Evolutionary conservation across 768 basidiomycete species (phyloP).

Genomic region (Kwoniella heveanensis): DNA sequence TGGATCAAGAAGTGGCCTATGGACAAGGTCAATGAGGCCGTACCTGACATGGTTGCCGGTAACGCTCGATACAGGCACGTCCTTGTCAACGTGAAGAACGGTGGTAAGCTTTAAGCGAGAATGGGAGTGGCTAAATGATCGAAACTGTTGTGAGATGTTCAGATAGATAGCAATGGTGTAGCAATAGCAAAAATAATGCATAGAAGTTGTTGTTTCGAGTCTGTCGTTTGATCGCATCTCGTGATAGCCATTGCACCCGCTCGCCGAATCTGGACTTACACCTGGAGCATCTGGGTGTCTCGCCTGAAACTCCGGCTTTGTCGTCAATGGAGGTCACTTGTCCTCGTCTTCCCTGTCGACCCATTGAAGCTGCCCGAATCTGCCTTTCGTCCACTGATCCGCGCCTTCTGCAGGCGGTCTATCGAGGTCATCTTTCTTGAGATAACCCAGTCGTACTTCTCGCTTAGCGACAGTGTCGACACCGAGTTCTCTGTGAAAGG

Average conservation of each 20-base stretch:
- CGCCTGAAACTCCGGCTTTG: not conserved
- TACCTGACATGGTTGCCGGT: slow-evolving; percentile 39
- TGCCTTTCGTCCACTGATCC: slow-evolving; percentile 58
- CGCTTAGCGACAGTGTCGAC: slow-evolving; percentile 57
- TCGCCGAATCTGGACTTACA: no score
- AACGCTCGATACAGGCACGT: slow-evolving; percentile 50
- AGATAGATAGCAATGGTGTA: not conserved
- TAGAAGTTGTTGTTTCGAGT: not conserved
- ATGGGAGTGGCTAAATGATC: not conserved
- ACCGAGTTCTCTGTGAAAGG: slow-evolving; percentile 45
- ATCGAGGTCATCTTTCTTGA: slow-evolving; percentile 57
- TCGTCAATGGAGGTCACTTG: not conserved
- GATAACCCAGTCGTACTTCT: slow-evolving; percentile 56
- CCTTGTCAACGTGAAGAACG: slow-evolving; percentile 50
- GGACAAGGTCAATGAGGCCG: slow-evolving; percentile 46
- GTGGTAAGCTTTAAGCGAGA: slow-evolving; percentile 30
- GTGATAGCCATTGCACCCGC: no score
- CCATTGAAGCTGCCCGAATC: slow-evolving; percentile 56
- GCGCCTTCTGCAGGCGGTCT: slow-evolving; percentile 44
- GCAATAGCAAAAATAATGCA: not conserved
- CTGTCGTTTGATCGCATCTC: no score
- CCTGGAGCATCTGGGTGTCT: not conserved
- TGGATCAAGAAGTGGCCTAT: slow-evolving; percentile 48
- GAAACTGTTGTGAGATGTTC: not conserved
- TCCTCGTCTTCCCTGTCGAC: slow-evolving; percentile 6